Evolutionary conservation across 169 alveolate species (phyloP), one percentile per base, ranked within the genome.

Genomic region (Plasmodium gallinaceum): DNA sequence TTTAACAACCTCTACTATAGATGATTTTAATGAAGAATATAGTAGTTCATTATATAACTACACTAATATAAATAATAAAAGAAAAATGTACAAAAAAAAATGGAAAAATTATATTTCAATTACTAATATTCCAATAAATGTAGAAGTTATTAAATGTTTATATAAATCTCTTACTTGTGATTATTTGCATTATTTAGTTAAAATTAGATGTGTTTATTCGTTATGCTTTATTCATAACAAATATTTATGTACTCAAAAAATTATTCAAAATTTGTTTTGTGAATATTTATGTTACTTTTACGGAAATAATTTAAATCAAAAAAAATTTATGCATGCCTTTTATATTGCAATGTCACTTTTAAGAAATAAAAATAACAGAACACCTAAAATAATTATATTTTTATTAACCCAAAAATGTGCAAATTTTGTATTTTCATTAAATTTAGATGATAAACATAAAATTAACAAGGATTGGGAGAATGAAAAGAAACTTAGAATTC

Each of bases 151-250:
- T 14, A 86, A 86, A 61, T 58, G 88, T 20, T 64, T 86, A 12
- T 86, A 51, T 42, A 71, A 72, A 61, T 64, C 88, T n/a, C 9
- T 86, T 9, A 43, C 48, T 12, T 61, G 58, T 7, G 54, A 71
- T 8, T 61, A 62, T 46, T 37, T 86, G 32, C 92, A 86, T 71
- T 86, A 86, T 60, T 16, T 71, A 64, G 92, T 86, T 14, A 86
- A 70, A 71, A 71, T 86, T 37, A 69, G 92, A 20, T 86, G 92
- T 54, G 58, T 86, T 10, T 86, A 71, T 61, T 86, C 92, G 9
- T 60, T 86, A 48, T 86, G 92, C 42, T 71, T 86, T 48, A 72
- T 86, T 60, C 92, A 86, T 24, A 86, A 86, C 52, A 86, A 73
- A 39, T 86, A 71, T 48, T 42, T 86, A 5, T 86, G 58, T 18